Evolutionary conservation across 2,329 filamentous ascomycete genomes (phyloP).

Genomic region (Shiraia sp.): DNA sequence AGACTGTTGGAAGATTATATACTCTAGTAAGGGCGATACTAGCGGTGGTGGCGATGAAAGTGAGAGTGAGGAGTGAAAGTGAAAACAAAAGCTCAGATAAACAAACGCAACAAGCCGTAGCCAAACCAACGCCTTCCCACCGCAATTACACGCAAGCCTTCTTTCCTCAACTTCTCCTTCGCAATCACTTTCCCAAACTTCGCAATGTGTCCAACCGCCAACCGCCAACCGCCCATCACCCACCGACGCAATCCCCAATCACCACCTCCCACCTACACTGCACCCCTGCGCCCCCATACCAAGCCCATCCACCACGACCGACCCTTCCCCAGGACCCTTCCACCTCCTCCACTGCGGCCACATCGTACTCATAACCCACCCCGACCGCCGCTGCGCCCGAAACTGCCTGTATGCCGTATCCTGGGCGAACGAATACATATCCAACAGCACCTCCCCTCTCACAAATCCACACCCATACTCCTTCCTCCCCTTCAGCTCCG

Average conservation of each 20-base stretch:
- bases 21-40: neutral
- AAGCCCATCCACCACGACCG: no score
- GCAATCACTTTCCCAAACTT: no score
- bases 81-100: no score
- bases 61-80: no score
- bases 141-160: no score
- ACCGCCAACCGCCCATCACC: no score
- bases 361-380: conserved; percentile 11
- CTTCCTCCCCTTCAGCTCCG: neutral
- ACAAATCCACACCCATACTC: neutral
- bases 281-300: conserved; percentile 6
- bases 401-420: conserved; percentile 15
- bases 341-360: conserved; percentile 27
- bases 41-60: no score
- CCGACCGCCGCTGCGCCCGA: conserved; percentile 12
- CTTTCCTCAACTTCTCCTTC: no score
- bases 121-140: no score
- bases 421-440: neutral
- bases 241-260: neutral
- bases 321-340: neutral
- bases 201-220: no score
- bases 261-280: neutral
- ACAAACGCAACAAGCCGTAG: no score
- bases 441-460: neutral
- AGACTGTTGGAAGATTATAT: neutral